These are phyloP conservation scores for Pseudocercospora fuligena DNA, from an alignment of 2,329 filamentous ascomycete species.

Conservation along the genomic window DNA sequence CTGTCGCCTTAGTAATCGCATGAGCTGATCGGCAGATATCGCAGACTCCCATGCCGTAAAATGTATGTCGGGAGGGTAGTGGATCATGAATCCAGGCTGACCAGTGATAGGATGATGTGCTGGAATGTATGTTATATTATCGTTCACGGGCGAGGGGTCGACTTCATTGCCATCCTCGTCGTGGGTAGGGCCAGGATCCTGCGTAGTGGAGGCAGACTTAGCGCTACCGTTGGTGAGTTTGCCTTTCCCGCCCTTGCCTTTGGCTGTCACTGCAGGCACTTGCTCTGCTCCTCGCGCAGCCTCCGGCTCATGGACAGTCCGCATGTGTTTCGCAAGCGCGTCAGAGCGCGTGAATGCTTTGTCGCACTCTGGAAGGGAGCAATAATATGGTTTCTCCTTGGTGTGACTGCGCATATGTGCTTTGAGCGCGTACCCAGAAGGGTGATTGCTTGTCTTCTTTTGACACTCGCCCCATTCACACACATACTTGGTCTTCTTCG, in stretches of 20 bases:
- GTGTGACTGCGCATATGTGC: slow-evolving; percentile 98
- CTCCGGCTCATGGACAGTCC: slow-evolving; percentile 97
- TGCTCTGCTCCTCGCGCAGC: slow-evolving; percentile 70
- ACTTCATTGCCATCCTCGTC: slow-evolving; percentile 40
- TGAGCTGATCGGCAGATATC: slow-evolving; percentile 70
- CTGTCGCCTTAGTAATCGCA: slow-evolving; percentile 66
- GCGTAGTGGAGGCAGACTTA: slow-evolving; percentile 30
- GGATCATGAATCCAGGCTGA: slow-evolving; percentile 50
- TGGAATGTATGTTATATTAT: slow-evolving; percentile 64
- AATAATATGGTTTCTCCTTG: slow-evolving; percentile 97
- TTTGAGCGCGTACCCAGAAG: slow-evolving; percentile 92
- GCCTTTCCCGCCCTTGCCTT: slow-evolving; percentile 51
- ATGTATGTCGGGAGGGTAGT: slow-evolving; percentile 61
- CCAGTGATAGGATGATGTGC: slow-evolving; percentile 65
- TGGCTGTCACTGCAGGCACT: slow-evolving; percentile 61
- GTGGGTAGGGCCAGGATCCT: slow-evolving; percentile 33
- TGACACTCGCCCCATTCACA: slow-evolving; percentile 94
- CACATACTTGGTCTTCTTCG: slow-evolving; percentile 93
- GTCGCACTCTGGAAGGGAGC: slow-evolving; percentile 97
- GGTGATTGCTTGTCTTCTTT: slow-evolving; percentile 87
- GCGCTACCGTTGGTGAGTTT: slow-evolving; percentile 45
- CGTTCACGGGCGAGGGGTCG: slow-evolving; percentile 49
- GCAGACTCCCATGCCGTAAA: slow-evolving; percentile 70
- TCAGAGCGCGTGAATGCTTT: slow-evolving; percentile 95
- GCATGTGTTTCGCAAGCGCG: slow-evolving; percentile 96